These are phyloP conservation scores for Marchantia polymorpha DNA, from an alignment of 225 moss, liverwort and hornwort genomes.

Conservation along the genomic window DNA sequence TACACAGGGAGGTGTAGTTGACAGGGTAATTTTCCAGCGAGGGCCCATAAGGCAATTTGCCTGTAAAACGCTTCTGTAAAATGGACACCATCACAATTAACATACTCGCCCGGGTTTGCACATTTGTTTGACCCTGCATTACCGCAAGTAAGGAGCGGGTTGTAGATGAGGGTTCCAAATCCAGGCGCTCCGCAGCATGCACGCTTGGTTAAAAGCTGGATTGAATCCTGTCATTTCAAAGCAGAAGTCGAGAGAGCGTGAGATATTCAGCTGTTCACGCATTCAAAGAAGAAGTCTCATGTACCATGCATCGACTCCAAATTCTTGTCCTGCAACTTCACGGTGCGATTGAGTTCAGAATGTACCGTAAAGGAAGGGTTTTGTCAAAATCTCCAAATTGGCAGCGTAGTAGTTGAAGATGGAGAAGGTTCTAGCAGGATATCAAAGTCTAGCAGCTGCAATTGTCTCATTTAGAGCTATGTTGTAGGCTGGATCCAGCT, in stretches of 20 bases:
- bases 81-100: conserved; percentile 63
- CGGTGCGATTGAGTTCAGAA: background rate
- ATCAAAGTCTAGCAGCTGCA: background rate
- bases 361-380: conserved; percentile 25
- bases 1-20: conserved; percentile 48
- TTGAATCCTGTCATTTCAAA: conserved; percentile 30
- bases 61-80: conserved; percentile 59
- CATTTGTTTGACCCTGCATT: conserved; percentile 22
- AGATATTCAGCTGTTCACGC: background rate
- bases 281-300: background rate
- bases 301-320: background rate
- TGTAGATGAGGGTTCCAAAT: conserved; percentile 37
- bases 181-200: conserved; percentile 56
- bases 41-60: conserved; percentile 37
- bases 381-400: conserved; percentile 15
- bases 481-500: conserved; percentile 22
- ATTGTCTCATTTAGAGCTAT: conserved; percentile 8
- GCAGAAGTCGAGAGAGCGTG: background rate
- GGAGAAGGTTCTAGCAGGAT: conserved; percentile 2
- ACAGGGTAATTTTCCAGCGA: conserved; percentile 50
- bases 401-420: conserved; percentile 25
- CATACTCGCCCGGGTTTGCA: conserved; percentile 29
- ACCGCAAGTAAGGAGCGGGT: conserved; percentile 26
- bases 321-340: too few relatives aligned
- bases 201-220: background rate